Percentiles rank a stretch among this genome's conserved stretches.
phyloP scores from a whole-genome alignment of 2,329 filamentous ascomycete species.

The Pseudogymnoascus sp. region DNA sequence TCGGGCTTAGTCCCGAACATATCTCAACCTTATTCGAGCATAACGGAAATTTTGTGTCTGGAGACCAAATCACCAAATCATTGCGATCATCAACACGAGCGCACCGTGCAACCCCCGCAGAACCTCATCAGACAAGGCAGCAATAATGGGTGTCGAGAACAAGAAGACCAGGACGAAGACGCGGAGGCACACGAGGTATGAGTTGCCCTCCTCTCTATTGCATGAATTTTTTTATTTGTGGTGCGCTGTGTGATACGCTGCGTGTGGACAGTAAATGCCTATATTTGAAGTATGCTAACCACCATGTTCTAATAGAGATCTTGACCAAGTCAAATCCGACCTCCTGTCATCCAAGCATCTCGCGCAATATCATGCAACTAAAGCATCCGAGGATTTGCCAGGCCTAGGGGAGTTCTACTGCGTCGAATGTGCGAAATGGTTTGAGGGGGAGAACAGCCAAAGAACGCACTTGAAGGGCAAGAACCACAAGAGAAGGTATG shows the following conservation, averaged over 20 bases:
- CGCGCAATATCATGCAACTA: constrained; percentile 65
- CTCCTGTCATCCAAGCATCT: constrained; percentile 72
- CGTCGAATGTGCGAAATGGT: constrained; percentile 91
- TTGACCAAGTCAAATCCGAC: constrained; percentile 87
- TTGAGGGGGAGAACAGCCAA: constrained; percentile 73
- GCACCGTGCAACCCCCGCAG: background rate
- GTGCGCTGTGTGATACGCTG: background rate
- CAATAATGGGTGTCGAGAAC: constrained; percentile 56
- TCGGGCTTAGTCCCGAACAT: background rate
- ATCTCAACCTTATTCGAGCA: constrained; percentile 6
- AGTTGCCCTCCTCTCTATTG: background rate
- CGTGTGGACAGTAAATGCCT: background rate
- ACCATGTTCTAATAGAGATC: constrained; percentile 51
- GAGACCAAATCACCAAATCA: constrained; percentile 6
- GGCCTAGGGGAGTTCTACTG: constrained; percentile 83
- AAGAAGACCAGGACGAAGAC: constrained; percentile 66
- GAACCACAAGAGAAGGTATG: constrained; percentile 81
- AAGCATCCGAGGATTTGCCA: constrained; percentile 77
- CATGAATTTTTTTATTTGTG: constrained; percentile 3
- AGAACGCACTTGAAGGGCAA: constrained; percentile 73
- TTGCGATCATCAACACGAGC: background rate
- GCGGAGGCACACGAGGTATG: constrained; percentile 58
- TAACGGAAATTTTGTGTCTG: constrained; percentile 7
- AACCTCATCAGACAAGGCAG: background rate
- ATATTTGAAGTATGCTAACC: background rate